phyloP scores from a whole-genome alignment of 2,329 filamentous ascomycete genomes.

The Akanthomyces muscarius region DNA sequence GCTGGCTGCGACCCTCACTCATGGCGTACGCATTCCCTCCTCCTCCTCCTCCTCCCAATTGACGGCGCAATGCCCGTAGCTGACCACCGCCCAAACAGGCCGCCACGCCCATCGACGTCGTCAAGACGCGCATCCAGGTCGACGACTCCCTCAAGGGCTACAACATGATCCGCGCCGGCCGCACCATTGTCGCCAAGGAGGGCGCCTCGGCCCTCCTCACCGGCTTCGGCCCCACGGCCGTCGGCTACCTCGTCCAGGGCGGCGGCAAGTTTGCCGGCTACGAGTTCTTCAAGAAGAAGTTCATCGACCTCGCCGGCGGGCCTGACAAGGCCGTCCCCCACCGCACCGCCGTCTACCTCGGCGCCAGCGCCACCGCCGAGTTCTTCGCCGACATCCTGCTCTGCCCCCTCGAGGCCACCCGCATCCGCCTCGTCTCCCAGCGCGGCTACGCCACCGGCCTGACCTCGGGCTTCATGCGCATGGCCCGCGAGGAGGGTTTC shows the following conservation, averaged over 20 bases:
- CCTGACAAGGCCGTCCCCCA: slow-evolving; percentile 40
- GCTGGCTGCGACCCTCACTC: slow-evolving; percentile 48
- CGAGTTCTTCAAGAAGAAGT: slow-evolving; percentile 90
- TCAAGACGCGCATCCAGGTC: slow-evolving; percentile 90
- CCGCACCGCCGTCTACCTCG: slow-evolving; percentile 64
- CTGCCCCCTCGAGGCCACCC: slow-evolving; percentile 85
- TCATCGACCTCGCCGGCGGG: slow-evolving; percentile 63
- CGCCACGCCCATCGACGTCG: slow-evolving; percentile 60
- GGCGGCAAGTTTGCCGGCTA: slow-evolving; percentile 90
- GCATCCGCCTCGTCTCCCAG: slow-evolving; percentile 74
- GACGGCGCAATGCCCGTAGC: background rate
- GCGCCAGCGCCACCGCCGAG: slow-evolving; percentile 64
- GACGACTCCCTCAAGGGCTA: slow-evolving; percentile 81
- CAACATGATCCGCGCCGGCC: slow-evolving; percentile 75
- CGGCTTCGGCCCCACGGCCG: slow-evolving; percentile 78
- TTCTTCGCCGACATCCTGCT: slow-evolving; percentile 76
- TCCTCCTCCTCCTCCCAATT: background rate
- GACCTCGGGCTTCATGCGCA: slow-evolving; percentile 67
- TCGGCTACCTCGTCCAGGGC: slow-evolving; percentile 85
- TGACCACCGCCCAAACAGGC: slow-evolving; percentile 31
- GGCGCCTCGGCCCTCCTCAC: slow-evolving; percentile 76
- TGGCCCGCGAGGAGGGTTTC: slow-evolving; percentile 70
- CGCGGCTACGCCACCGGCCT: slow-evolving; percentile 72
- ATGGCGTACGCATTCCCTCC: slow-evolving; percentile 38
- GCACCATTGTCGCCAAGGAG: slow-evolving; percentile 73